phyloP scores from a whole-genome alignment of 2,329 filamentous ascomycete genomes.

The Phoma herbarum region DNA sequence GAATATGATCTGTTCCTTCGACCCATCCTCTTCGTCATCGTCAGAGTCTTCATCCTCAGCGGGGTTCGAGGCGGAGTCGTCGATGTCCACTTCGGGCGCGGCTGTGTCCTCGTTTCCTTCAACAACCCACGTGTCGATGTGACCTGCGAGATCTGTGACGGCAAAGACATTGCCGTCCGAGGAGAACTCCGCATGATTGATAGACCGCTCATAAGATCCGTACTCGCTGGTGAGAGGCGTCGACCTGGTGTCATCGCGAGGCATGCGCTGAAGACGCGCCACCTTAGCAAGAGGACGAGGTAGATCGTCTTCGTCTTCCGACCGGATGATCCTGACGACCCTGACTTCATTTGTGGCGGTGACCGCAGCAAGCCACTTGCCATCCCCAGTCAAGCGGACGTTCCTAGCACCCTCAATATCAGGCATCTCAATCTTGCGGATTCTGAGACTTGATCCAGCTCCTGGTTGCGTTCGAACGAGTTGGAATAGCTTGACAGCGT shows the following conservation, averaged over 20 bases:
- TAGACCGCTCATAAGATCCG: conserved; percentile 77
- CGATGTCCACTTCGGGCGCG: conserved; percentile 52
- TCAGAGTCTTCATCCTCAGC: conserved; percentile 47
- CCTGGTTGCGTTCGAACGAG: conserved; percentile 64
- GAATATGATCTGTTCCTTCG: conserved; percentile 59
- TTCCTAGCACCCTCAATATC: conserved; percentile 72
- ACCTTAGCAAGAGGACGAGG: conserved; percentile 50
- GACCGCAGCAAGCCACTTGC: conserved; percentile 71
- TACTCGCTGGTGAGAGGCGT: conserved; percentile 68
- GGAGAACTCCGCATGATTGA: conserved; percentile 80
- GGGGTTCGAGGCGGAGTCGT: conserved; percentile 42
- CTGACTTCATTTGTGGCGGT: conserved; percentile 56
- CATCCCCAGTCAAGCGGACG: conserved; percentile 74
- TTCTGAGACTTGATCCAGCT: conserved; percentile 68
- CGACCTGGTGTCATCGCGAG: conserved; percentile 37
- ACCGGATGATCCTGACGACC: conserved; percentile 58
- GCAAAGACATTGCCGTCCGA: conserved; percentile 81
- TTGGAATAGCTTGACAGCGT: conserved; percentile 79
- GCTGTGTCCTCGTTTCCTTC: conserved; percentile 63
- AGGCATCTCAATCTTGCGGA: conserved; percentile 75
- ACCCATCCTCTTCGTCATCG: conserved; percentile 57
- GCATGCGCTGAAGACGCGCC: conserved; percentile 52
- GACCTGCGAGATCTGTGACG: conserved; percentile 81
- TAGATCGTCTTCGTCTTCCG: conserved; percentile 51
- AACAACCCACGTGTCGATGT: conserved; percentile 85